Evolutionary conservation across 2,329 filamentous ascomycete species (phyloP), one percentile per base, ranked within the genome.

Genomic region (Aspergillus tubingensis): DNA sequence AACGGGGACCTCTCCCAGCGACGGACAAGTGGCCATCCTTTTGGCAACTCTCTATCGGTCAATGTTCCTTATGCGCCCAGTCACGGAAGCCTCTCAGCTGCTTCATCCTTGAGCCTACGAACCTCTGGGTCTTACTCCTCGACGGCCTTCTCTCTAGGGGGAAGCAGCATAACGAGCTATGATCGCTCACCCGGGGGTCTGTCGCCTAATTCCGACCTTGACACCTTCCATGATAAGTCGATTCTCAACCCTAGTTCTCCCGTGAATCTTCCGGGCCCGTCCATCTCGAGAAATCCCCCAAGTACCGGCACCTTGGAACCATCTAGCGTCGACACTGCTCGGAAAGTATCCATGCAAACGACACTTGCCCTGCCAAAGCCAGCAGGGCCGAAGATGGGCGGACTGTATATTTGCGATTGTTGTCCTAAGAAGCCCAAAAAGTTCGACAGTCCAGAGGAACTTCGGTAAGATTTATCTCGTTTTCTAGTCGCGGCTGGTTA

Each of bases 341-440:
- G 78, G 62, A 86, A 85, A 65, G 76, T 83, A 62, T 80, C 84
- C 3, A 74, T 80, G 51, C 70, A 72, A 62, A 66, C 70, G 21
- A 69, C 68, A 32, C 58, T 75, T 13, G 74, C 63, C 57, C 65
- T 72, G 8, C 69, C 73, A 13, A 77, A 77, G 61, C 64, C 72
- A 6, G 62, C 72, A 25, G 70, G 71, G 17, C 68, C 75, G 8
- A 85, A 86, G 58, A 77, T 86, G 49, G 81, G 83, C 52, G 85
- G 85, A 19, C 74, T 85, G 32, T 88, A 83, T 69, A 88, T 96
- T 78, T 98, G 93, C 78, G 92, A 96, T 71, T 98, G 94, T 76
- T 98, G 93, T 77, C 93, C 92, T 0, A 97, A 97, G 78, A 97
- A 97, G 78, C 93, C 93, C 1, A 96, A 96, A 77, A 96, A 96